phyloP scores from a whole-genome alignment of 2,329 filamentous ascomycete species.

The Malbranchea zuffiana region DNA sequence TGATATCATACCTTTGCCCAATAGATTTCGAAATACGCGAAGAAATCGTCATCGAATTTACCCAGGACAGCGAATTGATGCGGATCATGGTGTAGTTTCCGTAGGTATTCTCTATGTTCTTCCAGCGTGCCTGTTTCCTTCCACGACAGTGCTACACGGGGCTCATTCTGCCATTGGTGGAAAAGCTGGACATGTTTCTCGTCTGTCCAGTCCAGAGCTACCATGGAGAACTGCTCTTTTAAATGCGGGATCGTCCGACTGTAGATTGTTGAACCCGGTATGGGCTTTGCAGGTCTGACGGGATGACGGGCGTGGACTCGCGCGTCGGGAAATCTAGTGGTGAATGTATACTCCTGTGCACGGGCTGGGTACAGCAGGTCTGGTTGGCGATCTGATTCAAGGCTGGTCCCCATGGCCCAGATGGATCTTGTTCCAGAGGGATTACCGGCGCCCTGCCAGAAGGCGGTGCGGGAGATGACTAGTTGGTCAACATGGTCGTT shows the following conservation, averaged over 20 bases:
- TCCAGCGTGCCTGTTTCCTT: slow-evolving; percentile 67
- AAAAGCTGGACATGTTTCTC: slow-evolving; percentile 57
- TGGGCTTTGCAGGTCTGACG: slow-evolving; percentile 59
- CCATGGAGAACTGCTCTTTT: slow-evolving; percentile 64
- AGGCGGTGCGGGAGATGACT: slow-evolving; percentile 44
- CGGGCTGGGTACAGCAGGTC: slow-evolving; percentile 22
- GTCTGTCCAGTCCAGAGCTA: slow-evolving; percentile 58
- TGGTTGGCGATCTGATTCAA: slow-evolving; percentile 16
- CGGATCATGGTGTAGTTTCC: slow-evolving; percentile 56
- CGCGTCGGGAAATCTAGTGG: slow-evolving; percentile 38
- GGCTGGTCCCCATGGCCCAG: slow-evolving; percentile 44
- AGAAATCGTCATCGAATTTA: slow-evolving; percentile 57
- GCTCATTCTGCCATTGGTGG: slow-evolving; percentile 74
- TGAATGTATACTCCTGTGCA: slow-evolving; percentile 33
- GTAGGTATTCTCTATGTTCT: slow-evolving; percentile 61
- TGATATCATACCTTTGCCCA: slow-evolving; percentile 51
- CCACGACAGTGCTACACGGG: slow-evolving; percentile 69
- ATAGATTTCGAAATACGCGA: slow-evolving; percentile 72
- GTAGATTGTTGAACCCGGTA: slow-evolving; percentile 60
- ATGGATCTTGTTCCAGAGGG: slow-evolving; percentile 54
- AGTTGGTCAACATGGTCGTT: slow-evolving; percentile 33
- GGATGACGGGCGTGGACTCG: slow-evolving; percentile 56
- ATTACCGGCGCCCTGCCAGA: slow-evolving; percentile 61
- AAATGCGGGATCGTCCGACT: slow-evolving; percentile 69
- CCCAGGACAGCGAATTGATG: slow-evolving; percentile 62